Evolutionary conservation across 148 eudicot genomes (phyloP), one percentile per base, ranked within the genome.

Genomic region (Rhododendron griersonianum): DNA sequence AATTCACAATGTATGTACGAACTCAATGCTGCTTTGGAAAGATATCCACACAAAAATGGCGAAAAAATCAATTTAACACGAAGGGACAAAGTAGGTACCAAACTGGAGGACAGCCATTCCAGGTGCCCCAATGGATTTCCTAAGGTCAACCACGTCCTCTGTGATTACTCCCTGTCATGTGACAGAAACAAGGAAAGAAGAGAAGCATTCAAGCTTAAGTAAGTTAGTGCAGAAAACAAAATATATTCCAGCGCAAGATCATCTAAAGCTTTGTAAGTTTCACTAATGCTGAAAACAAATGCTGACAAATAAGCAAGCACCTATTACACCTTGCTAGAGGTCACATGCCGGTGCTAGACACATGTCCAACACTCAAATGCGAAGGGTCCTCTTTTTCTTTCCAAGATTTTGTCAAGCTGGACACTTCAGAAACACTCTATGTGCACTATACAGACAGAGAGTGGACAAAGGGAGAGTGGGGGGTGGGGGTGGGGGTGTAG

Each of bases 41-140:
- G 19, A 77, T 16, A 77, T 39, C n/a, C 69, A 6, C 3, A 85
- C 84, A 71, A 59, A 3, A 67, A 67, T 28, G 74, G 74, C 15
- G 11, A 67, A 11, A 44, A 65, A 65, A 33, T 53, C 30, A 84
- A 84, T 48, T 21, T 71, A 48, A 81, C 16, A 88, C n/a, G n/a
- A 77, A 89, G 81, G 88, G 63, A 50, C 25, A 73, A 83, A 89
- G 44, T 55, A 71, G 78, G 82, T 93, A 95, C 99, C 99, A 91
- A 97, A 97, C 88, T 97, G 99, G 78, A 97, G 95, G 71, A 97
- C 99, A 77, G 99, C 98, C 99, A 97, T 97, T 86, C 99, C 99
- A 88, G 99, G 99, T 83, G 99, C 99, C 61, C 92, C 95, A 81
- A 97, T 97, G 85, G 96, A 93, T 88, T 91, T 93, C 87, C 99